Base-by-base conservation (phyloP, 2,329 filamentous ascomycete species). In the Penicillium janthinellum region DNA sequence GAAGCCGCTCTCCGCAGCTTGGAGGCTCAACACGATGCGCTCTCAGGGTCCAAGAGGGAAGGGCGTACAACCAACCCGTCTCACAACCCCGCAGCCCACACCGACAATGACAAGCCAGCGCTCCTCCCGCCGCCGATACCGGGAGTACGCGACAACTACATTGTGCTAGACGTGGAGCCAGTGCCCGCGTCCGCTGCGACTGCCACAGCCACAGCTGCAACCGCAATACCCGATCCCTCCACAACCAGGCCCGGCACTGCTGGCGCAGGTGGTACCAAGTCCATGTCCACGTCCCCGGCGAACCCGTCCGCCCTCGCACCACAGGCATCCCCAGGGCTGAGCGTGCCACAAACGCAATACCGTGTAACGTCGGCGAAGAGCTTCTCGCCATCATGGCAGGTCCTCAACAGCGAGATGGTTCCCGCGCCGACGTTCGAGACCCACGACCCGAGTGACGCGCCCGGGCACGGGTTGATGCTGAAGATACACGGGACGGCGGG, bases 301-400 rank as follows among this genome's bases (percentile, higher is more conserved):
- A 58, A 61, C 38, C 22, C 58, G 39, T 20, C 65, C 28, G 2
- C 17, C 2, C 11, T 41, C 8, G 37, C 57, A 48, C 58, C 56
- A 14, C 56, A 34, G 31, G 10, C 41, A 53, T 48, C 42, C 17
- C 31, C 62, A 64, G 28, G 56, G 47, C 31, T 56, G 54, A n/a
- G 25, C 56, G 38, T 44, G 37, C 42, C 59, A 63, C 44, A 52
- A 61, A 52, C 55, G 69, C 79, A 56, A 28, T 79, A 76, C 56
- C 79, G 77, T 1, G 85, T 98, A 0, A 79, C 84, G 0, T 86
- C 86, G 58, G 89, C 90, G 1, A 86, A 89, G 44, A 92, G 89
- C 62, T 78, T 97, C 12, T 90, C 86, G 8, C 79, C 88, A 0
- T 85, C 89, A 52, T 98, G 94, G 88, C 87, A 89, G 68, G 81